Evolutionary conservation across 495 filamentous ascomycete genomes (phyloP), one percentile per base, ranked within the genome.

Genomic region (Parmelia sp.): DNA sequence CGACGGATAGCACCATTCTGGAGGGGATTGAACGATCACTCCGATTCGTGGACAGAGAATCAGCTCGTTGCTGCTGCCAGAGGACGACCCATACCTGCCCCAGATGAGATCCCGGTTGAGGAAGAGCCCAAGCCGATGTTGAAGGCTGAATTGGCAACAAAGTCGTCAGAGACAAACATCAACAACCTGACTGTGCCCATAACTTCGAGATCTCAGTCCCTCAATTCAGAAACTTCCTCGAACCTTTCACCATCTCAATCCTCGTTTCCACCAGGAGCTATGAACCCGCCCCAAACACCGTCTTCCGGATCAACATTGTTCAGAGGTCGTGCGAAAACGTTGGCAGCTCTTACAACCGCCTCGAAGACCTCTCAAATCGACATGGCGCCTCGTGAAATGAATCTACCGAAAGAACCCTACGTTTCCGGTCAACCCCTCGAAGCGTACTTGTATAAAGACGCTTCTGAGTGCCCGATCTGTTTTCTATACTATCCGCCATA

Each of bases 401-500:
- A 88, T 62, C 78, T 96, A 4, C 87, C 91, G 21, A 84, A 87
- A 60, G 90, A 96, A 63, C 90, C 91, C 0, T 92, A 87, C 67
- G 90, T 97, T 55, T 95, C 97, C 70, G 93, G 95, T 11, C 91
- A 95, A 64, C 87, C 87, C 7, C 81, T 97, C 57, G 95, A 97
- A 71, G 92, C 90, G 0, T 92, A 91, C 66, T 78, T 97, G 1
- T 98, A 98, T 77, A 96, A 96, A 73, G 85, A 93, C 69, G 86
- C 90, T 23, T 78, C 80, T 45, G 94, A 98, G 76, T 98, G 94
- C 72, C 93, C 95, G 27, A 96, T 98, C 61, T 98, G 94, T 77
- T 95, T 97, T 73, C 77, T 98, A 33, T 93, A 91, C 72, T 98
- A 96, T 69, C 94, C 94, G 4, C 92, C 93, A 3, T 96, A 95